Percentiles rank a stretch among this genome's conserved stretches.
Conservation (phyloP, 2,329 filamentous ascomycete species). For the Epichloe sp. region DNA sequence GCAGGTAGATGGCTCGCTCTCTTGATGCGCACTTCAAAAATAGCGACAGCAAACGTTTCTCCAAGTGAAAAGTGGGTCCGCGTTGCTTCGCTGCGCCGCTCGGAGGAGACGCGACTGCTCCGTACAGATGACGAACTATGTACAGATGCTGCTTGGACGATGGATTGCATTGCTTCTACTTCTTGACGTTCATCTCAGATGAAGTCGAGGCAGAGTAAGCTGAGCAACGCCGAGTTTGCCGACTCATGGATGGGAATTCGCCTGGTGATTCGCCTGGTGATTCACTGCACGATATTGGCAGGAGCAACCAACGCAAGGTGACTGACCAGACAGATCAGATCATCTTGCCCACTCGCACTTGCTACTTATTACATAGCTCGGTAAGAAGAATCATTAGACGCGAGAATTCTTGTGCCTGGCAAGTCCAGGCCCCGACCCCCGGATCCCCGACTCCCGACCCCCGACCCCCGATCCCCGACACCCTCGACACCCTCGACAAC, state of each 20-base stretch:
- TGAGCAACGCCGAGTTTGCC: no score
- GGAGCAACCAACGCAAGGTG: neutral
- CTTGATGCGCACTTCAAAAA: neutral
- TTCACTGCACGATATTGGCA: neutral
- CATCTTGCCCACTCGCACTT: neutral
- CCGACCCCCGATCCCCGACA: neutral
- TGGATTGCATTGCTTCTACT: no score
- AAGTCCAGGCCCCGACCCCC: neutral
- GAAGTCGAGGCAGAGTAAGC: no score
- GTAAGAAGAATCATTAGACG: no score
- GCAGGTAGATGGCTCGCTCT: no score
- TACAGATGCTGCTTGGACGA: no score
- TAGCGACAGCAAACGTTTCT: neutral
- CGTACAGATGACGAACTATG: no score
- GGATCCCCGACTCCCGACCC: neutral
- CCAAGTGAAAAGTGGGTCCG: constrained; percentile 1
- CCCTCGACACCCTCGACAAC: neutral
- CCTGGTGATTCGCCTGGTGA: neutral
- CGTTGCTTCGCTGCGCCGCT: neutral
- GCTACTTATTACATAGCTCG: neutral
- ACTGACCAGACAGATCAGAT: no score
- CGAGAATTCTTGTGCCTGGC: neutral
- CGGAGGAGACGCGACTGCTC: no score
- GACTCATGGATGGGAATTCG: no score
- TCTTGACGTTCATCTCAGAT: no score